Percentiles rank a stretch among this genome's conserved stretches.
Conservation (phyloP, 441 rosid species). For the Adansonia grandidieri region DNA sequence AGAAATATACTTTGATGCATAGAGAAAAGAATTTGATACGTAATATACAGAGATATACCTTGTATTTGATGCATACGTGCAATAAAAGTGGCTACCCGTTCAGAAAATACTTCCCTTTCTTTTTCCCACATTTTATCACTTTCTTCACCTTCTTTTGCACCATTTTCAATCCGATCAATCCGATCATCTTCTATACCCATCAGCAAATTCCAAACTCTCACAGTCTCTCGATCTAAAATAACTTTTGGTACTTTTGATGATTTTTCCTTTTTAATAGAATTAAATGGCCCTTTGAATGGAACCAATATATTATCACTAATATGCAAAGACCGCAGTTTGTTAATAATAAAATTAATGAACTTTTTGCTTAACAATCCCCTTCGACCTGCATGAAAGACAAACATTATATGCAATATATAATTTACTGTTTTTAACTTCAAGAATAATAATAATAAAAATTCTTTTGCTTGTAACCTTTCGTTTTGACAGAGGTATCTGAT, state of each 20-base stretch:
- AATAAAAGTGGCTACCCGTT: conserved; percentile 46
- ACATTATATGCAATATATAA: background rate
- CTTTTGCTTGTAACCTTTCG: conserved; percentile 23
- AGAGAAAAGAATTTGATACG: background rate
- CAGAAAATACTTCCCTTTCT: conserved; percentile 43
- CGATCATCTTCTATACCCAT: conserved; percentile 37
- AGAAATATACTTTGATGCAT: too few species aligned
- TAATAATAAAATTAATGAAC: background rate
- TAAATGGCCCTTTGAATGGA: conserved; percentile 24
- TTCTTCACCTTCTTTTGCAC: conserved; percentile 24
- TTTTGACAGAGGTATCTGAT: background rate
- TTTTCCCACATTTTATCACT: conserved; percentile 46
- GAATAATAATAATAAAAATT: background rate
- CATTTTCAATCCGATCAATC: conserved; percentile 24
- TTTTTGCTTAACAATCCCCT: conserved; percentile 10
- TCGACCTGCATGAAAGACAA: conserved; percentile 24
- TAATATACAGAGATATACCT: conserved; percentile 38
- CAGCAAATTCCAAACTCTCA: conserved; percentile 50
- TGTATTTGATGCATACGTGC: conserved; percentile 50
- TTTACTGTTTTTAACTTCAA: background rate
- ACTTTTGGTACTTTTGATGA: conserved; percentile 33
- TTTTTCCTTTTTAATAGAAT: background rate
- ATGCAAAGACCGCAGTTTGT: conserved; percentile 27
- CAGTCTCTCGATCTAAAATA: conserved; percentile 47
- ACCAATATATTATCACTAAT: conserved; percentile 33